phyloP scores from a whole-genome alignment of 345 rosid species.

The Crucihimalaya himalaica region DNA sequence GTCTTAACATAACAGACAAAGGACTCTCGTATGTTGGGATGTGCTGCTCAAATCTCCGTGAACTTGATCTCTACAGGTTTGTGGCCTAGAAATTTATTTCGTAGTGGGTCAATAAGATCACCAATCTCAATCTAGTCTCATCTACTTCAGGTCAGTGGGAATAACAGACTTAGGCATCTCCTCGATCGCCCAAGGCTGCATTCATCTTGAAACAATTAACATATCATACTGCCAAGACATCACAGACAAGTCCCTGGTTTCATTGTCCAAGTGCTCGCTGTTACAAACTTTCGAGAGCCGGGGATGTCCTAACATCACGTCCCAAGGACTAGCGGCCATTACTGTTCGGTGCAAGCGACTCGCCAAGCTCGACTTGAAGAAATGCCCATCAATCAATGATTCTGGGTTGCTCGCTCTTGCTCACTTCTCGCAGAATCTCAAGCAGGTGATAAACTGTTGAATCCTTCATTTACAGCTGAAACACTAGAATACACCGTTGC shows the following conservation, averaged over 20 bases:
- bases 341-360: constrained; percentile 46
- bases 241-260: constrained; percentile 45
- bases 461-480: neutral
- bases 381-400: constrained; percentile 47
- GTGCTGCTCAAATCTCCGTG: constrained; percentile 44
- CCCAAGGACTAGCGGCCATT: constrained; percentile 47
- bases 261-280: constrained; percentile 44
- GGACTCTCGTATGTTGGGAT: constrained; percentile 47
- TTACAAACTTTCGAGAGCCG: constrained; percentile 46
- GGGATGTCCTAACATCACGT: constrained; percentile 48
- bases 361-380: constrained; percentile 47
- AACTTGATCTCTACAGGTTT: constrained; percentile 57
- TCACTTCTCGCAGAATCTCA: constrained; percentile 47
- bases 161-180: constrained; percentile 45
- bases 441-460: constrained; percentile 39
- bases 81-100: constrained; percentile 2
- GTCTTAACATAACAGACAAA: constrained; percentile 46
- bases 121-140: constrained; percentile 4
- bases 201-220: constrained; percentile 44
- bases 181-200: constrained; percentile 41
- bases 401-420: constrained; percentile 50
- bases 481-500: neutral
- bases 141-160: constrained; percentile 37
- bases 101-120: neutral
- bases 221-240: constrained; percentile 49